Evolutionary conservation across 352 stramenopile species (phyloP), one percentile per base, ranked within the genome.

Genomic region (Phytopythium aichiense): DNA sequence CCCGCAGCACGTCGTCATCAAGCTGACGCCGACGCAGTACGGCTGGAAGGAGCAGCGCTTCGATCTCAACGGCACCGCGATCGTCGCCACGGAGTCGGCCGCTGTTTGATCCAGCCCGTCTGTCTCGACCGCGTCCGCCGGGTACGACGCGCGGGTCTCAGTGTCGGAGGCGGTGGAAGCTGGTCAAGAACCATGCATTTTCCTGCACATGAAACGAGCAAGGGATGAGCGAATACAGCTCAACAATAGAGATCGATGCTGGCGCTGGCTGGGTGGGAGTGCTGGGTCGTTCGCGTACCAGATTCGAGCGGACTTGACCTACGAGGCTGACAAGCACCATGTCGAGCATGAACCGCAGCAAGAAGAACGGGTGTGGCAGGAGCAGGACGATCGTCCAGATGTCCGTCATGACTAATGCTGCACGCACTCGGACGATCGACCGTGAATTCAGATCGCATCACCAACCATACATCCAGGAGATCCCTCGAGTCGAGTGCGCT

Each of bases 131-230:
- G 9, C 45, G n/a, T 20, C 11, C 45, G 7, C 45, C 45, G 43
- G 11, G 38, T 18, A 35, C 6, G 18, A 56, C 18, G 8, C 16
- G 16, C 30, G n/a, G 46, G 8, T 20, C 7, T 56, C 40, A 60
- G 23, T 60, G 37, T 8, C 77, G 76, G 20, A 87, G 66, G 1
- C 74, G 78, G 53, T 87, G 81, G 58, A 90, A 90, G 37, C 69
- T 86, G 53, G 73, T 85, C 45, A 88, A 65, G 60, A 90, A 87
- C 79, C 79, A 90, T 48, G 72, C 50, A 23, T 80, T 70, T 9
- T 76, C 72, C 81, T 90, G 66, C 43, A 58, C 30, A 25, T 52
- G 23, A 22, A 45, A 4, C 7, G 43, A 20, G 13, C 43, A 50
- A 5, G 1, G 20, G 7, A 5, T 5, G 28, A 31, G 20, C 12